Evolutionary conservation across 2,329 filamentous ascomycete species (phyloP).

Genomic region (Aspergillus sergii): DNA sequence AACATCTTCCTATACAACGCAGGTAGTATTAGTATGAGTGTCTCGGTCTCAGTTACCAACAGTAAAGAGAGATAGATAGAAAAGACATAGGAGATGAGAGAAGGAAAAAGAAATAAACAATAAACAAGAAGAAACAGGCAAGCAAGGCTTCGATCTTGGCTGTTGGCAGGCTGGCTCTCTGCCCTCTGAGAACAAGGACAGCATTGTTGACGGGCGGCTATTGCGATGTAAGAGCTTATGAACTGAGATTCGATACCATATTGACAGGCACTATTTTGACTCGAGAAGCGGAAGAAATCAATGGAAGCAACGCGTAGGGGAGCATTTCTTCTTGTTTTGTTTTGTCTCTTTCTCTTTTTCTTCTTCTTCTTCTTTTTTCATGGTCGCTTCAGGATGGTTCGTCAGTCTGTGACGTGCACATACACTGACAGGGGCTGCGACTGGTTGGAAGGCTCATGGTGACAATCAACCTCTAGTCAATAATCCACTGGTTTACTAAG

Average conservation of each 20-base stretch:
- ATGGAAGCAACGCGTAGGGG: neutral
- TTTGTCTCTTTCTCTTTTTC: neutral
- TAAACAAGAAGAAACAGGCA: neutral
- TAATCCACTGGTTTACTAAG: slow-evolving; percentile 31
- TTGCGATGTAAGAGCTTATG: slow-evolving; percentile 1
- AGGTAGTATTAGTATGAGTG: neutral
- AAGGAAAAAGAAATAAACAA: neutral
- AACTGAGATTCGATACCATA: neutral
- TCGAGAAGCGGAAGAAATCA: neutral
- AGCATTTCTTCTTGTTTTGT: neutral
- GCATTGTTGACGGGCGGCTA: neutral
- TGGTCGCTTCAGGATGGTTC: neutral
- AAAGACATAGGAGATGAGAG: neutral
- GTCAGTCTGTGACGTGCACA: slow-evolving; percentile 13
- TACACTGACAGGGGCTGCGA: slow-evolving; percentile 17
- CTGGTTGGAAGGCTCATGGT: slow-evolving; percentile 7
- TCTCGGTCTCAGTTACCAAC: neutral
- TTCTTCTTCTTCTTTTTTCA: neutral
- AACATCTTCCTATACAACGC: slow-evolving; percentile 86
- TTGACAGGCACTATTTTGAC: neutral
- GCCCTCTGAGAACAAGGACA: neutral
- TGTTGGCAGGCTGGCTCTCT: neutral
- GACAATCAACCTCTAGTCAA: slow-evolving; percentile 22
- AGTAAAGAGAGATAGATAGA: neutral
- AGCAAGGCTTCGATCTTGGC: neutral